Percentiles rank a stretch among this genome's conserved stretches.
phyloP scores from a whole-genome alignment of 2,329 filamentous ascomycete genomes.

The Fusarium begoniae region DNA sequence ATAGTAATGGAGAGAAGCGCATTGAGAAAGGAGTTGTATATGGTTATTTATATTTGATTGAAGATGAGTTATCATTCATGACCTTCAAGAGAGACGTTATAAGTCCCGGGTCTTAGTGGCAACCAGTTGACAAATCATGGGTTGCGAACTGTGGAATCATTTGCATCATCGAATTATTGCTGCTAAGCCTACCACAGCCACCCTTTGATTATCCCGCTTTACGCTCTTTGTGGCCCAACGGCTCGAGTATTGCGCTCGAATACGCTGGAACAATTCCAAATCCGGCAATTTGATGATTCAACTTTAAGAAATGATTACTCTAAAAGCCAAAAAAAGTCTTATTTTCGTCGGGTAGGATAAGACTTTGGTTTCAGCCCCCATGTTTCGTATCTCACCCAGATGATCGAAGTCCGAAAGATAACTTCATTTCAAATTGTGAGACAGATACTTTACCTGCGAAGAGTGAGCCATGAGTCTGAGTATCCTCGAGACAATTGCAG shows the following conservation, averaged over 20 bases:
- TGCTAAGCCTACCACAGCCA: constrained; percentile 27
- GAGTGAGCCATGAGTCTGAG: background rate
- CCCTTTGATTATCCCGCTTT: background rate
- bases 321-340: background rate
- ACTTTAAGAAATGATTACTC: background rate
- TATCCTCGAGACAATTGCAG: background rate
- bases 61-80: background rate
- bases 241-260: background rate
- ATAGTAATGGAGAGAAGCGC: constrained; percentile 60
- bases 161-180: constrained; percentile 40
- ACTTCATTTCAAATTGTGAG: background rate
- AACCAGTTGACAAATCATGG: constrained; percentile 36
- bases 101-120: constrained; percentile 12
- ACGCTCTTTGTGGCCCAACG: background rate
- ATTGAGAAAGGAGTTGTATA: constrained; percentile 46
- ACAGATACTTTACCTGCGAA: background rate
- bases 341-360: background rate
- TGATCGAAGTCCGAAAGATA: background rate
- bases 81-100: constrained; percentile 7
- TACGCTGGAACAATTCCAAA: constrained; percentile 13
- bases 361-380: background rate
- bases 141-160: constrained; percentile 37
- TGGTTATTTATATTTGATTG: constrained; percentile 22
- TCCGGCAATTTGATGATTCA: background rate
- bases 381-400: background rate